A percentile compares a stretch with the other conserved stretches of the same genome.
phyloP scores from a whole-genome alignment of 208 protist species.

The Angomonas ambiguus region DNA sequence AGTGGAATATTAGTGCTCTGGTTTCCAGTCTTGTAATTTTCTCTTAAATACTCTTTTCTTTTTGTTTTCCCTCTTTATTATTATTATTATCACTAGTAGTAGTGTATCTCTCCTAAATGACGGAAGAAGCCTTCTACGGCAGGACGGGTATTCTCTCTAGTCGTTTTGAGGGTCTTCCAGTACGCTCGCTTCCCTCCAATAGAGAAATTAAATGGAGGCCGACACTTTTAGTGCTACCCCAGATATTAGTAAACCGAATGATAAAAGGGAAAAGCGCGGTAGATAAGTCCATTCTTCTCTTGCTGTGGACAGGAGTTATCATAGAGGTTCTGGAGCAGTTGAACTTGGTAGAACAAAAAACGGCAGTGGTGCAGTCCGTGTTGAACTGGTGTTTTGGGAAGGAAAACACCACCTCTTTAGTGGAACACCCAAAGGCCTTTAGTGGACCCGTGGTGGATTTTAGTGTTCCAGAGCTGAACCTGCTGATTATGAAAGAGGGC shows the following conservation, averaged over 20 bases:
- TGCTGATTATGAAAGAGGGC: constrained; percentile 56
- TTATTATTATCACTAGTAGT: constrained; percentile 5
- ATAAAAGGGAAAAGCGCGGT: constrained; percentile 19
- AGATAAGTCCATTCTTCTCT: neutral
- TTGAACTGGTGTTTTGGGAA: neutral
- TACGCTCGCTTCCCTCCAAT: constrained; percentile 24
- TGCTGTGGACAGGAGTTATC: constrained; percentile 19
- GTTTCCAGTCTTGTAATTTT: neutral
- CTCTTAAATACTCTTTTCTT: constrained; percentile 16
- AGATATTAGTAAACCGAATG: constrained; percentile 58
- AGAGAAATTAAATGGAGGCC: constrained; percentile 64
- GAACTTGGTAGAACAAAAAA: neutral
- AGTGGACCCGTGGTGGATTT: constrained; percentile 10
- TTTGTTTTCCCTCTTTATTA: constrained; percentile 5
- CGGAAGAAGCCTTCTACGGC: constrained; percentile 70
- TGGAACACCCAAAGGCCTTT: neutral
- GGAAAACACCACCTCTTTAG: neutral
- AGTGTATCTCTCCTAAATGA: constrained; percentile 6
- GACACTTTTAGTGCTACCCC: constrained; percentile 62
- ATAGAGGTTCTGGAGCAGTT: constrained; percentile 27
- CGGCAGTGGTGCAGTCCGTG: neutral
- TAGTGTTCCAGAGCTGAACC: constrained; percentile 49
- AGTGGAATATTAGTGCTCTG: too few species aligned
- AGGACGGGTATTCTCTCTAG: constrained; percentile 60
- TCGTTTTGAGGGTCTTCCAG: constrained; percentile 31